Percentiles rank a stretch among this genome's conserved stretches.
Conservation (phyloP, 1,284 basidiomycete genomes). For the Boletellus sp. region DNA sequence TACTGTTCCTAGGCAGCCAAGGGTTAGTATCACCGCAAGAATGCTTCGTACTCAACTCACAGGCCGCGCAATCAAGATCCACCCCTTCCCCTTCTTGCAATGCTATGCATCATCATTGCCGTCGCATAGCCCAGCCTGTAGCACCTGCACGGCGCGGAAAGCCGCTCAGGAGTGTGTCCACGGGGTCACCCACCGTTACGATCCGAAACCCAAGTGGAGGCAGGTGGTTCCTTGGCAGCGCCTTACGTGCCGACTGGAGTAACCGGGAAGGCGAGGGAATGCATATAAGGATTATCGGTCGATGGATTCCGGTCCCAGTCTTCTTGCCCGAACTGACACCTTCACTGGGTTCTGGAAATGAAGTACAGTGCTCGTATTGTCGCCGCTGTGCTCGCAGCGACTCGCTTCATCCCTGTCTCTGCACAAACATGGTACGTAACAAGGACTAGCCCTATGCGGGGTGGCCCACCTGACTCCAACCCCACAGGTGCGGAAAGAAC, state of each 20-base stretch:
- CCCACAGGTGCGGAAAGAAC: slow-evolving; percentile 62
- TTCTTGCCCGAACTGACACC: neutral
- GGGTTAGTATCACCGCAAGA: too few species aligned
- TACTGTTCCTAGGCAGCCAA: too few species aligned
- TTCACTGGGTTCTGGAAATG: slow-evolving; percentile 6
- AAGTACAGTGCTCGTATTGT: neutral
- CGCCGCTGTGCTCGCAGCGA: slow-evolving; percentile 2
- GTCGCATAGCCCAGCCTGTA: neutral
- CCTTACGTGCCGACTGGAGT: neutral
- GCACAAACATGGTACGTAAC: slow-evolving; percentile 27
- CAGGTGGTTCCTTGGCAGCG: neutral
- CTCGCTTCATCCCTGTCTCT: slow-evolving; percentile 3
- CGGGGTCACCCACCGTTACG: too few species aligned
- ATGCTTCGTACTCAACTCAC: too few species aligned
- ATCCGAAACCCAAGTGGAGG: neutral
- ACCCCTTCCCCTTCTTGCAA: too few species aligned
- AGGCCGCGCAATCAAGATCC: neutral
- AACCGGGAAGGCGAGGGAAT: neutral
- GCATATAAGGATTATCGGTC: too few species aligned
- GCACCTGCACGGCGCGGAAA: neutral
- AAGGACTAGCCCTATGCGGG: neutral
- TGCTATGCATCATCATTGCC: neutral
- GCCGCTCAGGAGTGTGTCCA: too few species aligned
- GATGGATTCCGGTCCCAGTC: neutral
- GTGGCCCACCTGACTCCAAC: neutral